Conservation (phyloP, 2,329 filamentous ascomycete genomes). For the Cladorrhinum sp. region DNA sequence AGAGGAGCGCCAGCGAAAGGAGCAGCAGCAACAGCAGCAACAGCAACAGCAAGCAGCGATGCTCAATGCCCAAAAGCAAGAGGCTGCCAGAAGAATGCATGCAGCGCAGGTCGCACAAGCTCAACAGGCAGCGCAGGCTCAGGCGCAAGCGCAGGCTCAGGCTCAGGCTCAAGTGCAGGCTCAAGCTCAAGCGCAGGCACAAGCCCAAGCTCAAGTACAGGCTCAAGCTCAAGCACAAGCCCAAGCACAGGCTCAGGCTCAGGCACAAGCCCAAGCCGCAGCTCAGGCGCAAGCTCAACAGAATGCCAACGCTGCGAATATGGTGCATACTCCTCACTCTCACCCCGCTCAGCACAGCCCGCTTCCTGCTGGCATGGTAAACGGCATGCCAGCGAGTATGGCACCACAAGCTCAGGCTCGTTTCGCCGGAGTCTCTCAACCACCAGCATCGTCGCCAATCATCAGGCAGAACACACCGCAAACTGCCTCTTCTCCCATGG, state of each 20-base stretch:
- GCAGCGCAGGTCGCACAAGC: slow-evolving; percentile 21
- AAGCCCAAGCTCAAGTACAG: slow-evolving; percentile 22
- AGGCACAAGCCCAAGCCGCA: slow-evolving; percentile 20
- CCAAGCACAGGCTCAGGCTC: slow-evolving; percentile 18
- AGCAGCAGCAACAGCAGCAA: slow-evolving; percentile 43
- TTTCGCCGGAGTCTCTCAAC: slow-evolving; percentile 58
- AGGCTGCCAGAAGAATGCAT: slow-evolving; percentile 28
- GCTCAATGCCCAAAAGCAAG: slow-evolving; percentile 33
- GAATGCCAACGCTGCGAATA: slow-evolving; percentile 31
- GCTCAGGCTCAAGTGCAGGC: slow-evolving; percentile 32
- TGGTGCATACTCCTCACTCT: slow-evolving; percentile 40
- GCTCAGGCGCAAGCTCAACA: slow-evolving; percentile 27
- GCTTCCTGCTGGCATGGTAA: slow-evolving; percentile 39
- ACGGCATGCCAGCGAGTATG: slow-evolving; percentile 39
- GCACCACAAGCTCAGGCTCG: slow-evolving; percentile 44
- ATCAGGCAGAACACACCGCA: slow-evolving; percentile 62
- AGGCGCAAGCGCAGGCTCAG: slow-evolving; percentile 19
- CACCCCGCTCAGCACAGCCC: slow-evolving; percentile 44
- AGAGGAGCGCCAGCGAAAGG: slow-evolving; percentile 43
- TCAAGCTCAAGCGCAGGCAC: slow-evolving; percentile 26
- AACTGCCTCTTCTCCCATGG: slow-evolving; percentile 63
- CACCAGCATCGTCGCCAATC: slow-evolving; percentile 66
- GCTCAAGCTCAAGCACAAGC: slow-evolving; percentile 18
- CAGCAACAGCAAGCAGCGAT: slow-evolving; percentile 39
- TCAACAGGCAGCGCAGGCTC: slow-evolving; percentile 21